These are phyloP conservation scores for Lupinus albus DNA, from an alignment of 306 rosid genomes.

Conservation along the genomic window DNA sequence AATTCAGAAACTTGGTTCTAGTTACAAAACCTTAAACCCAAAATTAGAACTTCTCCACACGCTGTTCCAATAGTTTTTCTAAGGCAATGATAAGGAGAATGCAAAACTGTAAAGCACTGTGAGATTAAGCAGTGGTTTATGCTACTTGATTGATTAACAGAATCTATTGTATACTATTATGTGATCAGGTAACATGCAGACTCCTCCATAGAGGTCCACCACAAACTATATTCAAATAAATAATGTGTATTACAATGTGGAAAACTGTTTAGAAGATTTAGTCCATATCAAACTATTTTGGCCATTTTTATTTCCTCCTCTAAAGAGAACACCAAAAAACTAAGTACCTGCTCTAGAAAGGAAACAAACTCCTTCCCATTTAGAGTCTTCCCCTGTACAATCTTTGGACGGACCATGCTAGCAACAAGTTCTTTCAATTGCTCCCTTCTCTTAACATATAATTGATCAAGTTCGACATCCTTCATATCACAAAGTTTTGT, in stretches of 20 bases:
- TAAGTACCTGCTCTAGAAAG: constrained; percentile 80
- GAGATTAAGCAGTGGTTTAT: constrained; percentile 12
- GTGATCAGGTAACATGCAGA: constrained; percentile 3
- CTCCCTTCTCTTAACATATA: constrained; percentile 77
- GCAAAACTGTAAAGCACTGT: constrained; percentile 21
- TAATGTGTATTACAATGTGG: neutral
- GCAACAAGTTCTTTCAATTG: constrained; percentile 77
- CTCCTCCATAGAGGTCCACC: constrained; percentile 1
- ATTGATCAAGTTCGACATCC: constrained; percentile 78
- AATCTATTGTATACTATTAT: neutral
- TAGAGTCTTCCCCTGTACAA: constrained; percentile 78
- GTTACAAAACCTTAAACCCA: constrained; percentile 23
- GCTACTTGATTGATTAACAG: constrained; percentile 12
- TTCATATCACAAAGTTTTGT: constrained; percentile 96
- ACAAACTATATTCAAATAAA: constrained; percentile 3
- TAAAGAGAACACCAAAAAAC: constrained; percentile 20
- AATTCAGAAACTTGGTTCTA: neutral
- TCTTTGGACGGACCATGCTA: constrained; percentile 80
- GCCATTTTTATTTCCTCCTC: neutral
- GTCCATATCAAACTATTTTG: constrained; percentile 12
- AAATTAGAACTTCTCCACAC: neutral
- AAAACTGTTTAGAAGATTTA: constrained; percentile 30
- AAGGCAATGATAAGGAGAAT: constrained; percentile 2
- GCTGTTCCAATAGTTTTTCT: neutral
- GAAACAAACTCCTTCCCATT: constrained; percentile 86